Conservation (phyloP, 2,329 filamentous ascomycete genomes). For the Fusarium nisikadoi region DNA sequence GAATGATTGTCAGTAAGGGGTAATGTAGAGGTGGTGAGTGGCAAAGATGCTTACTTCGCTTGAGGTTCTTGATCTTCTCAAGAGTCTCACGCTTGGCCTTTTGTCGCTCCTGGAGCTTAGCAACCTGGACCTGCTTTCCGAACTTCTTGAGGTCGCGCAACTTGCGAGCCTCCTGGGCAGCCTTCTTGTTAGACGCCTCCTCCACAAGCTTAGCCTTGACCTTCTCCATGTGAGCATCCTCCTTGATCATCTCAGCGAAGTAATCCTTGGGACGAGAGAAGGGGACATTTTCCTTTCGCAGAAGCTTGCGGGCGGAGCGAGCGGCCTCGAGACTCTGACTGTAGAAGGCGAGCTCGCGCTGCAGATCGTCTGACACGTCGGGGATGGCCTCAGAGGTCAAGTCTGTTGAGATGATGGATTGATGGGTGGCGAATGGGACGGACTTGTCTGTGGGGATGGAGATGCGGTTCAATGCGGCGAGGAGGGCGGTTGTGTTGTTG, state of each 20-base stretch:
- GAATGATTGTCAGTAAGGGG: conserved; percentile 40
- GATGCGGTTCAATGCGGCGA: conserved; percentile 82
- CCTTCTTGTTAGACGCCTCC: conserved; percentile 92
- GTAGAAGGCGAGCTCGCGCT: conserved; percentile 93
- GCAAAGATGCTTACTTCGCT: conserved; percentile 79
- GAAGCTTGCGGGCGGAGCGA: conserved; percentile 74
- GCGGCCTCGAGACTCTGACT: conserved; percentile 86
- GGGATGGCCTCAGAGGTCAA: conserved; percentile 74
- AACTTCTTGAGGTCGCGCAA: conserved; percentile 98
- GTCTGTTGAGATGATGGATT: conserved; percentile 75
- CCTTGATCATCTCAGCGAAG: conserved; percentile 99
- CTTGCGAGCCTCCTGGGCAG: conserved; percentile 88
- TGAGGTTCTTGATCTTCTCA: conserved; percentile 94
- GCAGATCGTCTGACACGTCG: conserved; percentile 90
- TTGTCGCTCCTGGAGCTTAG: conserved; percentile 92
- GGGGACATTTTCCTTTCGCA: conserved; percentile 83
- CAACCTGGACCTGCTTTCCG: conserved; percentile 96
- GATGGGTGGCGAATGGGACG: conserved; percentile 84
- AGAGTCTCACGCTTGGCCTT: conserved; percentile 93
- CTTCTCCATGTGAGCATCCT: conserved; percentile 97
- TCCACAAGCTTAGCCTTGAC: conserved; percentile 94
- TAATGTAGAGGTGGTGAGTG: neutral
- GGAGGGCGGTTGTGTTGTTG: conserved; percentile 93
- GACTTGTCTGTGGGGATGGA: conserved; percentile 70
- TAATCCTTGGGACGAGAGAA: conserved; percentile 94